These are phyloP conservation scores for Coemansia sp. DNA, from an alignment of 192 early-diverging fungal genomes.

Conservation along the genomic window DNA sequence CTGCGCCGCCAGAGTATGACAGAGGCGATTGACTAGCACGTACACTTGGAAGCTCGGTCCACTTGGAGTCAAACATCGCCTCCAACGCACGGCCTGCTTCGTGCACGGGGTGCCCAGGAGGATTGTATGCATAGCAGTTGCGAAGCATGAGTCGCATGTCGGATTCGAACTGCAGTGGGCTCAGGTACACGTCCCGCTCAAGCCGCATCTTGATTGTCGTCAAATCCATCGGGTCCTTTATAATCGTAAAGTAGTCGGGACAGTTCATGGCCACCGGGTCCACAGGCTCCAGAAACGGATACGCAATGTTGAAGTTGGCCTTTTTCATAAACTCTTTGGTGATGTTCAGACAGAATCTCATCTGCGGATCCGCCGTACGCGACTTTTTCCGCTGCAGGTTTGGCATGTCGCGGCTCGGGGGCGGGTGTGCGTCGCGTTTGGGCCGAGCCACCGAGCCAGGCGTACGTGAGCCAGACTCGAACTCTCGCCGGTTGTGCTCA, in stretches of 20 bases:
- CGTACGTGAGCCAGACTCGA: slow-evolving; percentile 31
- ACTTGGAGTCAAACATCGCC: slow-evolving; percentile 77
- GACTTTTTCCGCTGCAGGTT: slow-evolving; percentile 45
- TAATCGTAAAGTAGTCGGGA: slow-evolving; percentile 81
- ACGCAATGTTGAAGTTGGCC: slow-evolving; percentile 65
- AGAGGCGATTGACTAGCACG: slow-evolving; percentile 34
- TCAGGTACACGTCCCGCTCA: slow-evolving; percentile 62
- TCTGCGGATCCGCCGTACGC: slow-evolving; percentile 57
- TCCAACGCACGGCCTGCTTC: slow-evolving; percentile 71
- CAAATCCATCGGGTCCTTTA: slow-evolving; percentile 91
- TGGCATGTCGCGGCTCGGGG: slow-evolving; percentile 58
- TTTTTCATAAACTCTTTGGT: slow-evolving; percentile 69
- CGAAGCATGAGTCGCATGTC: slow-evolving; percentile 80
- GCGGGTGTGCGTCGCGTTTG: slow-evolving; percentile 61
- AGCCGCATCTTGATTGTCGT: slow-evolving; percentile 74
- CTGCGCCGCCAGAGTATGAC: slow-evolving; percentile 25
- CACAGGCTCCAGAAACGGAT: slow-evolving; percentile 82
- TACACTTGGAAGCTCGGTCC: slow-evolving; percentile 55
- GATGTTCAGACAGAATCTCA: slow-evolving; percentile 63
- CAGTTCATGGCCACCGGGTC: slow-evolving; percentile 81
- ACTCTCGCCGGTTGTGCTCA: slow-evolving; percentile 40
- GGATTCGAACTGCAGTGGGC: slow-evolving; percentile 67
- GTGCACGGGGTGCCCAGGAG: slow-evolving; percentile 65
- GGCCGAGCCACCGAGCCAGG: slow-evolving; percentile 60
- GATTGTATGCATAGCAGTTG: slow-evolving; percentile 87